Conservation (phyloP, 345 rosid genomes). For the Eucalyptus urophylla region DNA sequence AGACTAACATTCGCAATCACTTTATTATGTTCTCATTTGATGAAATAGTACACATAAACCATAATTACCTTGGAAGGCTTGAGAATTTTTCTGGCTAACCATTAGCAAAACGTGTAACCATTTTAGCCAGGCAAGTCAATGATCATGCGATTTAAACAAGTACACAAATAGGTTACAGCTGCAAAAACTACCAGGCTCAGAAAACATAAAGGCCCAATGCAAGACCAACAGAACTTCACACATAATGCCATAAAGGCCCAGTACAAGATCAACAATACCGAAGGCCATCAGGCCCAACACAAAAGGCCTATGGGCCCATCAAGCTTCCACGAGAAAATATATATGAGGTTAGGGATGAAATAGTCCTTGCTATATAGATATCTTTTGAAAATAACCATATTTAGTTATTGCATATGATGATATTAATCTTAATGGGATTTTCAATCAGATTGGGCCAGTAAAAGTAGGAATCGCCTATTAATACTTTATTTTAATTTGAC, state of each 20-base stretch:
- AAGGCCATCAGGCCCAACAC: neutral
- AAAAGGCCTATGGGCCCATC: neutral
- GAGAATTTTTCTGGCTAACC: neutral
- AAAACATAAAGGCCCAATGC: neutral
- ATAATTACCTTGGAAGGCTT: neutral
- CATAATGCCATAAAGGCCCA: neutral
- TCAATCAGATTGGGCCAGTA: neutral
- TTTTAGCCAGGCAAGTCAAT: neutral
- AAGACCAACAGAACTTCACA: neutral
- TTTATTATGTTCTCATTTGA: neutral
- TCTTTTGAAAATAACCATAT: neutral
- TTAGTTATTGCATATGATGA: neutral
- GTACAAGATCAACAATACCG: neutral
- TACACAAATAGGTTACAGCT: neutral
- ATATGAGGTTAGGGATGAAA: neutral
- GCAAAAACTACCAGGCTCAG: neutral
- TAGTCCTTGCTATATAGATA: neutral
- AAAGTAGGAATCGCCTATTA: neutral
- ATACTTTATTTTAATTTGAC: neutral
- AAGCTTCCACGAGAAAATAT: neutral
- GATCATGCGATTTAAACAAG: neutral
- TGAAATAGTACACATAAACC: neutral
- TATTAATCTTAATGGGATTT: neutral
- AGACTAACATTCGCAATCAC: neutral
- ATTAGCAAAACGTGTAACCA: neutral